Evolutionary conservation across 306 rosid species (phyloP), one percentile per base, ranked within the genome.

Genomic region (Lithocarpus polystachyus): DNA sequence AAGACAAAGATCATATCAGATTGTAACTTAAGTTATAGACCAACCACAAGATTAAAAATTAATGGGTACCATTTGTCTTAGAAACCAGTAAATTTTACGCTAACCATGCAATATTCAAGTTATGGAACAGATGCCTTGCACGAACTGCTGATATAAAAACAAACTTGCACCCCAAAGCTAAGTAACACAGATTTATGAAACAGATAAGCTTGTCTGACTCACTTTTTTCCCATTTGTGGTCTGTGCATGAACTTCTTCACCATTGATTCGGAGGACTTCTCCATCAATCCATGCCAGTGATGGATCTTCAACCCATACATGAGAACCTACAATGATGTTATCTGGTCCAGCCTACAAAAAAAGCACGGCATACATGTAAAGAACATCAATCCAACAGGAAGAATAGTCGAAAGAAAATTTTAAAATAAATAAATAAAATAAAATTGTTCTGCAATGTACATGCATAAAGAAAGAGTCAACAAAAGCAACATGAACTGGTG

Each of bases 301-400:
- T 79, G 92, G 90, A 88, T 96, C 99, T 89, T 93, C 99, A 84
- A 87, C 92, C 99, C 99, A 96, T 74, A 93, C 98, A 86, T 96
- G 99, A 83, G 99, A 91, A 68, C 98, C 99, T 68, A 90, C 99
- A 83, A 96, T 92, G 59, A 96, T 93, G 82, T 96, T 93, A 71
- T 93, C 99, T 33, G 98, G 94, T 68, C 89, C 92, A 89, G 96
- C 90, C 99, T 96, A 92, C 85, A 86, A 84, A 84, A 71, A 76
- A 73, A 79, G 37, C 72, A 72, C 40, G 72, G 71, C 69, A 79
- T 75, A 65, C 40, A 33, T 71, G 75, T 61, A 82, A 77, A 81
- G 26, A 2, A 74, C 61, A 71, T 13, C 7, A 45, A 31, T 79
- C 72, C 62, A 56, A 74, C 65, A 81, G 76, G 77, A 59, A 29